A percentile compares a stretch with the other conserved stretches of the same genome.
Conservation (phyloP, 768 basidiomycete species). For the Gymnopilus dilepis region DNA sequence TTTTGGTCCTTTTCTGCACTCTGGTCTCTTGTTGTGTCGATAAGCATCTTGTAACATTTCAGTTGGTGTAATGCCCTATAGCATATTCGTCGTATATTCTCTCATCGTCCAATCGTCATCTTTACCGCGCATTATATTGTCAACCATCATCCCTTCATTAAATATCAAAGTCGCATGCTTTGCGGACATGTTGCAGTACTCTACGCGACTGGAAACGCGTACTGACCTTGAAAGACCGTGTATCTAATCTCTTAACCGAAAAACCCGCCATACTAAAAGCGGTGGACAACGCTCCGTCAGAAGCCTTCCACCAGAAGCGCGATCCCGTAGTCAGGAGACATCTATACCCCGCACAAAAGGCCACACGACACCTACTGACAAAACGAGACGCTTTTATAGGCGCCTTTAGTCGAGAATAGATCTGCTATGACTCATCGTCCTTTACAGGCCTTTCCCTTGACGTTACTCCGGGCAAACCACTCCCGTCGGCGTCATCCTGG, state of each 20-base stretch:
- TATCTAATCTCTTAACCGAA: not conserved
- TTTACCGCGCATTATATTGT: conserved; percentile 1
- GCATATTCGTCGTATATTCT: conserved; percentile 1
- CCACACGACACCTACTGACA: conserved; percentile 2
- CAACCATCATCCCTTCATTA: not conserved
- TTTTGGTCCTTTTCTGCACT: not conserved
- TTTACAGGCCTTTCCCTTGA: not conserved
- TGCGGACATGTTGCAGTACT: too few species aligned
- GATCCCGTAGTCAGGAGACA: conserved; percentile 13
- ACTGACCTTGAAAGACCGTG: not conserved
- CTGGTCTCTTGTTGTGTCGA: not conserved
- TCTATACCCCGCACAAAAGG: conserved; percentile 7
- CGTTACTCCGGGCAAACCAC: conserved; percentile 1
- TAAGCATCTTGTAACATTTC: not conserved
- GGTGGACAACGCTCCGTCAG: conserved; percentile 10
- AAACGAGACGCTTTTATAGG: conserved; percentile 10
- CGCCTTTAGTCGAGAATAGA: not conserved
- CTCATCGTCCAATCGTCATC: too few species aligned
- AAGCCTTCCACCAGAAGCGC: conserved; percentile 16
- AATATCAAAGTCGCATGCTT: not conserved
- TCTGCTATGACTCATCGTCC: not conserved
- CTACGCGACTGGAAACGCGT: not conserved
- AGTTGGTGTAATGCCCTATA: not conserved
- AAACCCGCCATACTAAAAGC: not conserved
- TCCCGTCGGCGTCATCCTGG: conserved; percentile 10